Evolutionary conservation across 1,284 basidiomycete genomes (phyloP).

Genomic region (Leccinum pachyderme): DNA sequence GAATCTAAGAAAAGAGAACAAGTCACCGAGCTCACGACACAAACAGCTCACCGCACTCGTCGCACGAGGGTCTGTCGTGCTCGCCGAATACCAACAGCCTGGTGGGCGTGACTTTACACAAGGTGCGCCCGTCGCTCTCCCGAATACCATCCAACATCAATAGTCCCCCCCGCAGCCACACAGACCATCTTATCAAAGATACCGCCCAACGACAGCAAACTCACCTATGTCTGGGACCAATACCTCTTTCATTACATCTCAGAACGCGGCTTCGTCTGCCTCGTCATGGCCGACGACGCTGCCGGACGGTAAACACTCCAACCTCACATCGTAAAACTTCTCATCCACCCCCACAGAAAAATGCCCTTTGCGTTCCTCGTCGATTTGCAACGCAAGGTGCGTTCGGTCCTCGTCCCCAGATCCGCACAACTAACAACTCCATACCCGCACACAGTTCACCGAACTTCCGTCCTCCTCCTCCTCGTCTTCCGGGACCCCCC

Average conservation of each 20-base stretch:
- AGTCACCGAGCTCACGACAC: too few relatives aligned
- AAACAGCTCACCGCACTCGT: constrained; percentile 84
- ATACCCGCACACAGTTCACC: constrained; percentile 53
- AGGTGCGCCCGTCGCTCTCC: constrained; percentile 43
- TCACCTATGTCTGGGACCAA: constrained; percentile 96
- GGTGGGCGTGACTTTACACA: constrained; percentile 83
- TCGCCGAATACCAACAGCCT: constrained; percentile 75
- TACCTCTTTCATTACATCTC: constrained; percentile 96
- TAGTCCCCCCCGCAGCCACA: constrained; percentile 60
- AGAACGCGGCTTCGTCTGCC: constrained; percentile 81
- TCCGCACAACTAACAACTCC: background rate
- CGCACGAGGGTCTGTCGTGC: constrained; percentile 73
- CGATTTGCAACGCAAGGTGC: constrained; percentile 78
- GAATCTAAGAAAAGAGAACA: too few relatives aligned
- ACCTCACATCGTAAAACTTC: too few relatives aligned
- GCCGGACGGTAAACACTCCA: constrained; percentile 66
- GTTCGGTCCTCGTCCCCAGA: constrained; percentile 3
- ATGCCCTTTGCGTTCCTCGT: constrained; percentile 94
- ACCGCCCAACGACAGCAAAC: constrained; percentile 89
- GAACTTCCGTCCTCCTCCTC: constrained; percentile 43
- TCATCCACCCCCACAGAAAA: constrained; percentile 45
- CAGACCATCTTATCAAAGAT: constrained; percentile 94
- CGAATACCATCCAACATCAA: constrained; percentile 4
- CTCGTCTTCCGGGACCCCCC: constrained; percentile 39
- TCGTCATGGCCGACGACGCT: constrained; percentile 92